Evolutionary conservation across 768 basidiomycete genomes (phyloP).

Genomic region (Leccinum fibrillosum): DNA sequence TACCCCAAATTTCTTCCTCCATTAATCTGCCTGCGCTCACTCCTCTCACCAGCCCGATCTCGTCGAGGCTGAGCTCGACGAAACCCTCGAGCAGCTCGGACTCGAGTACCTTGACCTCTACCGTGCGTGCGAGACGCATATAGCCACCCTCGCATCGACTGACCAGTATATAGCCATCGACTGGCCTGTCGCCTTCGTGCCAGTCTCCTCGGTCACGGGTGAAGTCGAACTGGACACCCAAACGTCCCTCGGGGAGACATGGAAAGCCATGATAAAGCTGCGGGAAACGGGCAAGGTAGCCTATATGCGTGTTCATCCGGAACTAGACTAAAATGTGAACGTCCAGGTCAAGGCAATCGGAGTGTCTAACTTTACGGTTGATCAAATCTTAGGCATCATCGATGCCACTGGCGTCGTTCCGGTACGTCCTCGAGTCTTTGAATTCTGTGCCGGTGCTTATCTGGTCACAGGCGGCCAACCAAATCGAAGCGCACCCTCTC

Average conservation of each 20-base stretch:
- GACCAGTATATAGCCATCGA: slow-evolving; percentile 53
- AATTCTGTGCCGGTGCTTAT: slow-evolving; percentile 1
- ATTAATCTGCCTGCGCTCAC: slow-evolving; percentile 42
- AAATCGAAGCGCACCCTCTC: slow-evolving; percentile 81
- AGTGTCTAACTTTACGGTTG: slow-evolving; percentile 78
- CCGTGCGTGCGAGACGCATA: slow-evolving; percentile 39
- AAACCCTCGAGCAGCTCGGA: slow-evolving; percentile 70
- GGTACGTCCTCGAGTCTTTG: slow-evolving; percentile 33
- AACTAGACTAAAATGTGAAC: neutral
- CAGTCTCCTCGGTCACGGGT: slow-evolving; percentile 42
- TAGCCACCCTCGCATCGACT: neutral
- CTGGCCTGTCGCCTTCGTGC: slow-evolving; percentile 75
- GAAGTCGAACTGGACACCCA: slow-evolving; percentile 54
- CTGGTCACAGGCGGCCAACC: slow-evolving; percentile 54
- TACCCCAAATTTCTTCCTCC: slow-evolving; percentile 7
- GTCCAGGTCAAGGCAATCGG: slow-evolving; percentile 64
- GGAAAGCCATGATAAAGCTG: slow-evolving; percentile 76
- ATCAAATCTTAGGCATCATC: slow-evolving; percentile 63
- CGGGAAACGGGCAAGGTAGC: slow-evolving; percentile 63
- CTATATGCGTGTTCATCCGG: slow-evolving; percentile 1
- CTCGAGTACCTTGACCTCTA: slow-evolving; percentile 80
- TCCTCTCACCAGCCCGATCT: slow-evolving; percentile 55
- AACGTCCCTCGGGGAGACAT: slow-evolving; percentile 71
- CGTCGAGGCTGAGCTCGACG: slow-evolving; percentile 73
- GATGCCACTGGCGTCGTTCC: slow-evolving; percentile 71